Evolutionary conservation across 352 stramenopile species (phyloP), one percentile per base, ranked within the genome.

Genomic region (Phytopythium sindhum): DNA sequence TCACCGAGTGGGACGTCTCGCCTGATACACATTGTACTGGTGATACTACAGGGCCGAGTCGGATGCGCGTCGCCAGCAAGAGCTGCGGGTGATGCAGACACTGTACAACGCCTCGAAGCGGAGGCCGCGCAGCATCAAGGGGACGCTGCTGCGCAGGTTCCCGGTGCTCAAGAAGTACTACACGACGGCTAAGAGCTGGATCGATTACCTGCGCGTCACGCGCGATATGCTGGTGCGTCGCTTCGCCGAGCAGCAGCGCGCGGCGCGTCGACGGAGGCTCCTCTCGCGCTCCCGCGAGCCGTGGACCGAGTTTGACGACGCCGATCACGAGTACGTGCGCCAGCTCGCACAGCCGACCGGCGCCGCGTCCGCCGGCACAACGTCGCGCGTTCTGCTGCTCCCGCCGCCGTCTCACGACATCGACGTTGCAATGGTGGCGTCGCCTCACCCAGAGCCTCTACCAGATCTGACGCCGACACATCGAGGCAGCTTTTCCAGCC

Each of bases 321-420:
- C 74, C 33, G 74, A 88, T 51, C 68, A 75, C 60, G 63, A 68
- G 45, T 84, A 84, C 56, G 73, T 84, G 37, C 74, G 81, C 29
- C 61, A 73, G 19, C 72, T 85, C 11, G 53, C 72, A 8, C 45
- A 71, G 26, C 54, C 55, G 15, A 23, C 55, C 55, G 55, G 35
- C 17, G 37, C 33, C 8, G 12, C 17, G 12, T 33, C 54, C 35
- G 8, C 10, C 4, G 33, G 29, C 7, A 9, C 55, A 4, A 51
- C 5, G 1, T 41, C 55, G 10, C n/a, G 29, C 4, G 29, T 63
- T 7, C 11, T 45, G 29, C 12, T 50, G 57, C 28, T 47, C 21
- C 44, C 57, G 45, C 42, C 29, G 14, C 10, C 23, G 21, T 7
- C 53, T 4, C 4, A 17, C 5, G 53, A 21, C 31, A 23, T 23